A percentile compares a stretch with the other conserved stretches of the same genome.
These are phyloP conservation scores for Sclerotinia borealis DNA, from an alignment of 2,329 filamentous ascomycete genomes.

Conservation along the genomic window DNA sequence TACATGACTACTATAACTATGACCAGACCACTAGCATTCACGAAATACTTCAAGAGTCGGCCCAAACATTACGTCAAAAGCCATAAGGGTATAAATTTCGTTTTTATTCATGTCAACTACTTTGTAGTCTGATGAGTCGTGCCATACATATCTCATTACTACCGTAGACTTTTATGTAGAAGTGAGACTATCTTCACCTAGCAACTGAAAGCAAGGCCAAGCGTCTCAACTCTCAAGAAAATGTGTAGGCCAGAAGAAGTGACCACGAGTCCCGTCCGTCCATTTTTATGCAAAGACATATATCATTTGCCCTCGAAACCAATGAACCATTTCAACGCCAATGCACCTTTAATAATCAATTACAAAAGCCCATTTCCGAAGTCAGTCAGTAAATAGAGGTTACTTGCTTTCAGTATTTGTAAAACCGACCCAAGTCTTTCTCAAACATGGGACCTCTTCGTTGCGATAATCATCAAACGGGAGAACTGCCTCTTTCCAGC, in stretches of 20 bases:
- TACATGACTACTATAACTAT: neutral
- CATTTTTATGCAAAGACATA: conserved; percentile 16
- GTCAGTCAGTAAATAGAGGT: neutral
- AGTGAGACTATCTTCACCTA: conserved; percentile 5
- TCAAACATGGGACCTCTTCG: conserved; percentile 23
- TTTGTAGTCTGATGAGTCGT: neutral
- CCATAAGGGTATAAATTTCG: conserved; percentile 1
- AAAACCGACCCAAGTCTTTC: conserved; percentile 25
- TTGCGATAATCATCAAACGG: conserved; percentile 17
- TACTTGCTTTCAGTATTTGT: conserved; percentile 8
- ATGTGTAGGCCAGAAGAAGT: conserved; percentile 10
- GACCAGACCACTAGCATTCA: neutral
- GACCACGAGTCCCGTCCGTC: conserved; percentile 6
- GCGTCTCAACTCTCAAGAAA: conserved; percentile 4
- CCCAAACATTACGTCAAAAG: neutral
- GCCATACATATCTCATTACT: conserved; percentile 11
- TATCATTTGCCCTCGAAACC: conserved; percentile 10
- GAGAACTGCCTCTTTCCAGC: conserved; percentile 31
- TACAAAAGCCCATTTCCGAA: conserved; percentile 8
- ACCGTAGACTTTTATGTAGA: conserved; percentile 1
- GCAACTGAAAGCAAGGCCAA: neutral
- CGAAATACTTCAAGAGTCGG: neutral
- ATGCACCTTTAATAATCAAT: conserved; percentile 14
- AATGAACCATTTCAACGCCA: conserved; percentile 15
- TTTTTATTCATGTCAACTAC: conserved; percentile 8